These are phyloP conservation scores for Trichoderma sp. DNA, from an alignment of 2,329 filamentous ascomycete genomes.

Conservation along the genomic window DNA sequence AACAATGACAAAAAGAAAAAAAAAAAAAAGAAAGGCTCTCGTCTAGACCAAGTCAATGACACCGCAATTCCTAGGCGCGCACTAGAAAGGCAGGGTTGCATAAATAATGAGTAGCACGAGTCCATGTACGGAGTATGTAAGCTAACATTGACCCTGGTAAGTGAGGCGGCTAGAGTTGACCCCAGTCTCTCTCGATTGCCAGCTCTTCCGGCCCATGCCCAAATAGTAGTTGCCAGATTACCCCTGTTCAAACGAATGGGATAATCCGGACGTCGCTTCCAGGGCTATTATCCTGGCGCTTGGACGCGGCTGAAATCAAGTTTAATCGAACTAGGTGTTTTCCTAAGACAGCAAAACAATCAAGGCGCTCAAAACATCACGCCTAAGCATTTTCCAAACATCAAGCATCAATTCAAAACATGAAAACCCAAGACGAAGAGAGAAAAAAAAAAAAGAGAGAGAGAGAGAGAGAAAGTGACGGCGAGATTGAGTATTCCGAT, in stretches of 20 bases:
- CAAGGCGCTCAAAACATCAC: neutral
- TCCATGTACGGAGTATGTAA: neutral
- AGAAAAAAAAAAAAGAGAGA: neutral
- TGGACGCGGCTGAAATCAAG: neutral
- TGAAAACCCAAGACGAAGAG: neutral
- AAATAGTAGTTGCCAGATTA: neutral
- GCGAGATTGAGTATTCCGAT: neutral
- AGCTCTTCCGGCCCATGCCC: neutral
- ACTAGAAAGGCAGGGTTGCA: neutral
- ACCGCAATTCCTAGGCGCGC: neutral
- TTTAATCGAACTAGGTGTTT: neutral
- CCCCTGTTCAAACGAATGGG: no score
- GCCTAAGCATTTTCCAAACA: neutral
- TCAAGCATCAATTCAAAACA: neutral
- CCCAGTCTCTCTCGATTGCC: neutral
- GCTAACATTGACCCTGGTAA: neutral
- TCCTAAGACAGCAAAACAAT: neutral
- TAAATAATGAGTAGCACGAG: neutral
- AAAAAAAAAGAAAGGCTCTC: neutral
- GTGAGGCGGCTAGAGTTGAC: neutral
- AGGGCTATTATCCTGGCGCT: neutral
- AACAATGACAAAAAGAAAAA: neutral
- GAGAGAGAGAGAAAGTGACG: neutral
- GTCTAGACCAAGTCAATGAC: neutral
- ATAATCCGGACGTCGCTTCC: neutral